Conservation (phyloP, 176 grass and related monocot species). For the Raddia guianensis region DNA sequence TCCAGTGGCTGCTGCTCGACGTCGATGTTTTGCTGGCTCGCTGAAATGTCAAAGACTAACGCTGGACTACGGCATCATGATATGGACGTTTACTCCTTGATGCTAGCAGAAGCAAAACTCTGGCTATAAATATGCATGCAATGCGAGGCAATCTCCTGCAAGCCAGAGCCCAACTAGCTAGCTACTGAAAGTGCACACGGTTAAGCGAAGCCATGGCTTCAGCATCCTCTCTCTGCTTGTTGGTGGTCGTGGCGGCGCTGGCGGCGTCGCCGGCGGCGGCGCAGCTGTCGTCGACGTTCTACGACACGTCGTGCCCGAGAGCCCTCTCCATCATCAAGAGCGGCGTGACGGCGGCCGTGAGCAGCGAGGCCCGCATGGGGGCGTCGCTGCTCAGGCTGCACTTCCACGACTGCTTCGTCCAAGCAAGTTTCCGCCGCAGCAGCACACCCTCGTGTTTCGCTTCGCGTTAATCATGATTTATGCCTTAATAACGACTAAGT, state of each 20-base stretch:
- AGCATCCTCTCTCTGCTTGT: background rate
- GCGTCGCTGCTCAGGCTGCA: constrained; percentile 82
- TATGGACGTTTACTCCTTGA: background rate
- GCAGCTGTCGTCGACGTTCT: constrained; percentile 71
- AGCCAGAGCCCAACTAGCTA: background rate
- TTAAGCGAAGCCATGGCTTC: constrained; percentile 21
- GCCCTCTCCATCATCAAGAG: constrained; percentile 57
- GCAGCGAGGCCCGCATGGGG: constrained; percentile 60
- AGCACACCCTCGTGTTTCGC: constrained; percentile 51
- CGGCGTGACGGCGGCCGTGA: constrained; percentile 48
- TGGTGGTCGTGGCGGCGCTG: constrained; percentile 5
- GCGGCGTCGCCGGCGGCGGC: constrained; percentile 39
- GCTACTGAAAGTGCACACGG: too few relatives aligned
- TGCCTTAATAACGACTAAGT: constrained; percentile 10
- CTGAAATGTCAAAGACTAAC: background rate
- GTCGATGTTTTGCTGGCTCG: background rate
- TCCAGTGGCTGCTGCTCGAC: background rate
- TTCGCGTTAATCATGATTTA: background rate
- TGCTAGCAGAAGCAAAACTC: background rate
- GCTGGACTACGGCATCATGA: background rate
- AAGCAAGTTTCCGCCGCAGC: constrained; percentile 70
- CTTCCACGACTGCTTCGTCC: constrained; percentile 93
- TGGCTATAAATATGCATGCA: constrained; percentile 36
- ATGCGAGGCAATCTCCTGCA: background rate
- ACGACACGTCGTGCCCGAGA: constrained; percentile 54